Percentiles rank a stretch among this genome's conserved stretches.
Conservation (phyloP, 1,284 basidiomycete species). For the Gomphus sp. region DNA sequence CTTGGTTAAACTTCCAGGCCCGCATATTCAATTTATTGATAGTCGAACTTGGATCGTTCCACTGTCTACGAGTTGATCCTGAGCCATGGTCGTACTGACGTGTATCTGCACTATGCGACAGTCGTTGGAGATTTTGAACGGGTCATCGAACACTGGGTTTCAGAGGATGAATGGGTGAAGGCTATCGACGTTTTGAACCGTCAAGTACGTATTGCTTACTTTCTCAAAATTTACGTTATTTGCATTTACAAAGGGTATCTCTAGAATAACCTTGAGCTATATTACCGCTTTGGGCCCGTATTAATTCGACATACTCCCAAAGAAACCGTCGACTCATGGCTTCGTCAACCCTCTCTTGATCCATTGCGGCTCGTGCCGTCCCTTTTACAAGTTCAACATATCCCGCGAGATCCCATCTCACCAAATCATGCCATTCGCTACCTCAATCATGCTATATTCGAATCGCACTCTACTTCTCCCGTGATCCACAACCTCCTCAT, state of each 20-base stretch:
- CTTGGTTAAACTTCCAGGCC: background rate
- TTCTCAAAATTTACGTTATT: background rate
- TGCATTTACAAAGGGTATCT: background rate
- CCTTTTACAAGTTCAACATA: slow-evolving; percentile 71
- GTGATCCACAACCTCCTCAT: slow-evolving; percentile 93
- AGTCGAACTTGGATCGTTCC: slow-evolving; percentile 77
- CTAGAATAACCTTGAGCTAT: slow-evolving; percentile 74
- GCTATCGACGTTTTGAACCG: slow-evolving; percentile 83
- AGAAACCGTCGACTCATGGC: slow-evolving; percentile 88
- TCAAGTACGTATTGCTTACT: slow-evolving; percentile 46
- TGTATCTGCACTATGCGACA: slow-evolving; percentile 87
- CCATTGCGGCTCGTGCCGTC: slow-evolving; percentile 86
- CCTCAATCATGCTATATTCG: slow-evolving; percentile 77
- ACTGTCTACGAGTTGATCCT: slow-evolving; percentile 91
- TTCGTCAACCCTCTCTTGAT: slow-evolving; percentile 72
- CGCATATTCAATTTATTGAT: background rate
- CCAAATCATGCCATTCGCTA: slow-evolving; percentile 85
- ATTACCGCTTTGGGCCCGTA: slow-evolving; percentile 87
- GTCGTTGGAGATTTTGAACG: slow-evolving; percentile 75
- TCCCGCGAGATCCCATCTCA: slow-evolving; percentile 57
- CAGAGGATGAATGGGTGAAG: slow-evolving; percentile 87
- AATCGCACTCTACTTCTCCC: slow-evolving; percentile 69
- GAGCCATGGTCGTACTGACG: slow-evolving; percentile 86
- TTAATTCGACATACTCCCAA: slow-evolving; percentile 83
- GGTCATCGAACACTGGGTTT: slow-evolving; percentile 89